Evolutionary conservation across 139 green algal species (phyloP), one percentile per base, ranked within the genome.

Genomic region (Chlamydomonas schloesseri): DNA sequence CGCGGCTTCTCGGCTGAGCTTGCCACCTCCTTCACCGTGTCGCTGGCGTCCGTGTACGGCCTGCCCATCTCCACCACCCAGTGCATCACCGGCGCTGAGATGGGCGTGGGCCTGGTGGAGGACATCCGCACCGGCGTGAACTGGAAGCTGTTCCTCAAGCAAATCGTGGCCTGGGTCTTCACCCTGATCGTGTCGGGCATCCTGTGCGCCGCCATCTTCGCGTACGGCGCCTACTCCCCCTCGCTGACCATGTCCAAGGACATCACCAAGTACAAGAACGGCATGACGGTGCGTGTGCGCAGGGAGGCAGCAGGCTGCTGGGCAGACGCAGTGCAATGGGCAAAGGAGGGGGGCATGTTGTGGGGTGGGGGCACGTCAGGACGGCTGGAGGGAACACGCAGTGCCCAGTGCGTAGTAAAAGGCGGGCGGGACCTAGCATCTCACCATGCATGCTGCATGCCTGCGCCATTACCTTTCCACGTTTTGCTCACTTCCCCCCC

Each of bases 61-160:
- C 87, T 91, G 60, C 88, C 88, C 6, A 11, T 88, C 1, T 88
- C 80, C 33, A 92, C 91, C n/a, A 92, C 91, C 8, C 91, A 94
- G 47, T 88, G 70, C 82, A 88, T 90, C 26, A 57, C 73, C 26
- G 73, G 87, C 24, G 81, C 37, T 37, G 75, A 83, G 55, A 36
- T 86, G 8, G 88, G 88, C 24, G 65, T 91, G n/a, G 88, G 88
- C 11, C 57, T 90, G 34, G 6, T 84, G 36, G 87, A 90, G 81
- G 31, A 33, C 42, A 15, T 74, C 23, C 23, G 8, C 18, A 55
- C 13, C 34, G 87, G 87, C 55, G 37, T 87, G 36, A 88, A 88
- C 64, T 90, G 73, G 65, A 21, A 10, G 34, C 47, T 90, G 34
- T 28, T 78, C 13, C 0, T 33, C 46, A 34, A 36, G 28, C 79